Percentiles rank a stretch among this genome's conserved stretches.
Conservation (phyloP, 2,329 filamentous ascomycete species). For the Teratosphaeria nubilosa region DNA sequence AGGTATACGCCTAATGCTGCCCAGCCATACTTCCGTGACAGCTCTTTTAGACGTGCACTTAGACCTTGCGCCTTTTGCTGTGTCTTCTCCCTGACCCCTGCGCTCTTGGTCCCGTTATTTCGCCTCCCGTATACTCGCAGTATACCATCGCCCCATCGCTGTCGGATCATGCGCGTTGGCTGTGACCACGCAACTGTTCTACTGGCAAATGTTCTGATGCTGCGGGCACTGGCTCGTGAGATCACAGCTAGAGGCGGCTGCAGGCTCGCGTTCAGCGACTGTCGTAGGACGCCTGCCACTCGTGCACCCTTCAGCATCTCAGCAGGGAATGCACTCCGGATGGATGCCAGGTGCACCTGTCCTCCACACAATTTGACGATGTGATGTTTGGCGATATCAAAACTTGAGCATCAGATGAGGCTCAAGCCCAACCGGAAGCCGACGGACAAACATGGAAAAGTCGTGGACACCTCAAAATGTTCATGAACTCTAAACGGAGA, state of each 20-base stretch:
- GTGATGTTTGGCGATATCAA: background rate
- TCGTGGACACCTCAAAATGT: background rate
- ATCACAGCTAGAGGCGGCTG: background rate
- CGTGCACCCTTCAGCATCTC: background rate
- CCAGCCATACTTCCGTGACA: slow-evolving; percentile 92
- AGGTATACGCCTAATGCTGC: slow-evolving; percentile 86
- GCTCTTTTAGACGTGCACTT: slow-evolving; percentile 64
- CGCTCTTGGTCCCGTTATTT: background rate
- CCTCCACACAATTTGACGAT: background rate
- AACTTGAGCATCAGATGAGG: background rate
- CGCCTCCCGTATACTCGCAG: background rate
- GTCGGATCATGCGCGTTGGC: background rate
- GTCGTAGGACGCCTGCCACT: background rate
- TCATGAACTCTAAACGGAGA: background rate
- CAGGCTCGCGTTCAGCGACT: background rate
- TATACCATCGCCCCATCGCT: background rate
- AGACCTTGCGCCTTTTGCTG: slow-evolving; percentile 17
- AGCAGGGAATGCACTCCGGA: background rate
- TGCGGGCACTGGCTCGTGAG: background rate
- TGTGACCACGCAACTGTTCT: background rate
- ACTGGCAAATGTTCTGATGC: background rate
- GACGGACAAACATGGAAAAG: background rate
- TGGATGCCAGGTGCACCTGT: background rate
- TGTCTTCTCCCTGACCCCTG: slow-evolving; percentile 8
- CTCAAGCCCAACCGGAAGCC: background rate